These are phyloP conservation scores for Dipodascus geniculatus DNA, from an alignment of 805 yeast species.

Conservation along the genomic window DNA sequence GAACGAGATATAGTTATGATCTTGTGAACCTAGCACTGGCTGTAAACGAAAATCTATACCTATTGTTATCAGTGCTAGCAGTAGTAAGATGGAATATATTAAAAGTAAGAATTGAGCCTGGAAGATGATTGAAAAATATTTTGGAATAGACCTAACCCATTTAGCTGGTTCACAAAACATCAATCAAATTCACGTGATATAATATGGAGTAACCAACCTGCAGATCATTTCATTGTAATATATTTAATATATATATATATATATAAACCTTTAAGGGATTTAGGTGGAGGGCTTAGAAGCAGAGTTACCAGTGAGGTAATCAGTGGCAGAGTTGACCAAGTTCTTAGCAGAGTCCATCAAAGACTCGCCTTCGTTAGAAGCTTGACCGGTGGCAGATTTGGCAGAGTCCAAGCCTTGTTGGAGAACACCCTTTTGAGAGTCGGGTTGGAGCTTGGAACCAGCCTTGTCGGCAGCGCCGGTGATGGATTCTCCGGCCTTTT, in stretches of 20 bases:
- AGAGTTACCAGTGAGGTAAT: not conserved
- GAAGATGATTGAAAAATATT: not conserved
- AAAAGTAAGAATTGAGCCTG: no score
- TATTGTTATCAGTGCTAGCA: no score
- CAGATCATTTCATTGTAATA: no score
- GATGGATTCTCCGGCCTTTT: constrained; percentile 59
- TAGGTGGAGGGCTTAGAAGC: not conserved
- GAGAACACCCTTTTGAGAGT: constrained; percentile 51
- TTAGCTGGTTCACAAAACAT: not conserved
- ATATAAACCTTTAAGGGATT: not conserved
- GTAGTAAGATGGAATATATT: no score
- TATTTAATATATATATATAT: no score
- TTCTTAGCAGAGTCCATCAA: constrained; percentile 2
- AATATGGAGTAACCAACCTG: no score
- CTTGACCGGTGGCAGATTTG: constrained; percentile 44
- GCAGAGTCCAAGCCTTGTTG: constrained; percentile 61
- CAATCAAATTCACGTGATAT: not conserved
- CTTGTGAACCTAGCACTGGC: no score
- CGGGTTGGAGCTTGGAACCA: constrained; percentile 51
- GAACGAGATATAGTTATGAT: no score
- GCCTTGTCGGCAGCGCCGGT: constrained; percentile 57
- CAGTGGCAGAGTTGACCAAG: constrained; percentile 3
- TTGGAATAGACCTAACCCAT: not conserved
- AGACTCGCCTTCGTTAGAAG: constrained; percentile 39
- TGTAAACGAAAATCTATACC: no score